phyloP scores from a whole-genome alignment of 139 green algal genomes.

The Chlorella sp. region DNA sequence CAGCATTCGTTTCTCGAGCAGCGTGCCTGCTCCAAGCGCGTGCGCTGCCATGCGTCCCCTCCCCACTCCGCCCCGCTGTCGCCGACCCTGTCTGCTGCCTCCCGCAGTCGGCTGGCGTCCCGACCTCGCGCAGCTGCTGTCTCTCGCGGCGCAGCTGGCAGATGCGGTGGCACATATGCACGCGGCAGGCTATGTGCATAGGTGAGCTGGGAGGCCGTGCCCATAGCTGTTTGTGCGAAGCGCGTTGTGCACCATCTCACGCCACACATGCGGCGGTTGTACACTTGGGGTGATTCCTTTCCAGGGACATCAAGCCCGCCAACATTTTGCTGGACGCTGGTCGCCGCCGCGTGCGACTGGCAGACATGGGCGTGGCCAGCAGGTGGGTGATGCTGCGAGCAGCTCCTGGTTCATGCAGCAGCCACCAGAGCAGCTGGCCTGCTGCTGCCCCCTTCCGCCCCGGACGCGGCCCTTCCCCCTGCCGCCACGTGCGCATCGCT shows the following conservation, averaged over 20 bases:
- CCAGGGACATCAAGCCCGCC: constrained; percentile 58
- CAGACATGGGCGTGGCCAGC: constrained; percentile 74
- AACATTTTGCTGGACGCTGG: constrained; percentile 49
- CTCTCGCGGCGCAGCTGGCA: constrained; percentile 54
- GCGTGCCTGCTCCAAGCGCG: too few species aligned
- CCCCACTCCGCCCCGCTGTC: too few species aligned
- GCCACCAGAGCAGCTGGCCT: too few species aligned
- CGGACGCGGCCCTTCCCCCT: constrained; percentile 43
- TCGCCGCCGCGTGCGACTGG: constrained; percentile 18
- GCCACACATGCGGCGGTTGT: too few species aligned
- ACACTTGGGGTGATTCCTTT: background rate
- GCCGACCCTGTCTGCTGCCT: too few species aligned
- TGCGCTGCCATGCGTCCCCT: too few species aligned
- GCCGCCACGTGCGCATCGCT: constrained; percentile 2
- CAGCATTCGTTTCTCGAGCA: too few species aligned
- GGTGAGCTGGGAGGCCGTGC: background rate
- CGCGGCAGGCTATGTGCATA: constrained; percentile 36
- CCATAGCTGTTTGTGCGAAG: too few species aligned
- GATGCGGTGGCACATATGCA: constrained; percentile 56
- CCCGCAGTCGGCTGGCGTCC: constrained; percentile 70
- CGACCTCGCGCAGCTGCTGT: constrained; percentile 31
- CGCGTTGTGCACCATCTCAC: too few species aligned
- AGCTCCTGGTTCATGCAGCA: too few species aligned
- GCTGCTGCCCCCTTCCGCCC: too few species aligned
- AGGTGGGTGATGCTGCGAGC: too few species aligned